Evolutionary conservation across 2,329 filamentous ascomycete genomes (phyloP).

Genomic region (Cercospora sp.): DNA sequence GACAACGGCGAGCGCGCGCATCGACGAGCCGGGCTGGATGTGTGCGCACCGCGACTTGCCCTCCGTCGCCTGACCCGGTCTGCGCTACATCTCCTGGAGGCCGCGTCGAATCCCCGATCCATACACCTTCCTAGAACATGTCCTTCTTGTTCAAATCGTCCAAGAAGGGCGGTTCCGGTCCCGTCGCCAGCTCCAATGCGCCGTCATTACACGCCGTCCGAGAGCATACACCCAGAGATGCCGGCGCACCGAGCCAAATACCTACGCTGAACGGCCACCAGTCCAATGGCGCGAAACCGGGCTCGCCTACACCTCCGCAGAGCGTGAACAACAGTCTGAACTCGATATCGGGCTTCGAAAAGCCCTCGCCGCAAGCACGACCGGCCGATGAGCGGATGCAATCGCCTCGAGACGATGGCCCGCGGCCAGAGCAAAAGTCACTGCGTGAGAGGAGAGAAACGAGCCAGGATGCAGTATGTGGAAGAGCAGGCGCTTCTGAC

Average conservation of each 20-base stretch:
- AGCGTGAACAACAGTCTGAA: slow-evolving; percentile 58
- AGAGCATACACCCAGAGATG: slow-evolving; percentile 58
- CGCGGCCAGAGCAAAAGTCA: slow-evolving; percentile 30
- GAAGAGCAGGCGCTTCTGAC: not conserved
- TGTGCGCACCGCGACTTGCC: slow-evolving; percentile 7
- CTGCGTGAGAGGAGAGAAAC: slow-evolving; percentile 30
- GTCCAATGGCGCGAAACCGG: slow-evolving; percentile 30
- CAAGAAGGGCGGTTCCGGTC: slow-evolving; percentile 36
- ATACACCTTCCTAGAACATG: slow-evolving; percentile 35
- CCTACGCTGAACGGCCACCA: slow-evolving; percentile 50
- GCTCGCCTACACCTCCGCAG: slow-evolving; percentile 63
- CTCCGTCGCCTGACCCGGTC: slow-evolving; percentile 13
- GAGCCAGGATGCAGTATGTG: slow-evolving; percentile 31
- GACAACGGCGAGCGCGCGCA: not conserved
- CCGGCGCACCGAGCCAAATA: slow-evolving; percentile 39
- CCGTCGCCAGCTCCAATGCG: slow-evolving; percentile 24
- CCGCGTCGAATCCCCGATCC: slow-evolving; percentile 2
- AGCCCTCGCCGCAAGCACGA: slow-evolving; percentile 13
- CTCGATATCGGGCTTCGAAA: slow-evolving; percentile 22
- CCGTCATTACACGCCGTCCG: slow-evolving; percentile 54
- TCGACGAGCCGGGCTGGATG: slow-evolving; percentile 11
- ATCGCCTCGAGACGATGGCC: slow-evolving; percentile 18
- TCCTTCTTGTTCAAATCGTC: slow-evolving; percentile 56
- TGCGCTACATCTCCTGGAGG: slow-evolving; percentile 12
- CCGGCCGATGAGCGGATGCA: slow-evolving; percentile 23